Evolutionary conservation across 495 filamentous ascomycete genomes (phyloP), one percentile per base, ranked within the genome.

Genomic region (Cryomyces antarcticus): DNA sequence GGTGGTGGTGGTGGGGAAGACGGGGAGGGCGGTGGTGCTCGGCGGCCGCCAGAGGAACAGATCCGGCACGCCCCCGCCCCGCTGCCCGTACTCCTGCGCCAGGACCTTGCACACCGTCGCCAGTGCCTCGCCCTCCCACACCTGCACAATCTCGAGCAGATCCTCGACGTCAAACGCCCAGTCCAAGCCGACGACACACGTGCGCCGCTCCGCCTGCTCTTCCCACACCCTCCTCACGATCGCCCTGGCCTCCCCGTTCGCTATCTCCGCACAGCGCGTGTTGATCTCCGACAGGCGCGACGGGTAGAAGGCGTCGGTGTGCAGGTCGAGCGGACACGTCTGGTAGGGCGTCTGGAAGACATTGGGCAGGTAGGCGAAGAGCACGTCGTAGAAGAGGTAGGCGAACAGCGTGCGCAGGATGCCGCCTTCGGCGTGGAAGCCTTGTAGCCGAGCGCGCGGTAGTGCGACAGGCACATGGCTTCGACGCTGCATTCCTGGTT

Each of bases 281-380:
- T 94, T 92, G 54, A 96, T 93, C 61, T 93, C 87, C 4, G 77
- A 82, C 27, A 78, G 73, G 6, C 89, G 72, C 30, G 75, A 72
- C 0, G 82, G 75, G 53, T 84, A 96, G 66, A 97, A 97, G 12
- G 83, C 77, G 61, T 95, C 89, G 4, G 87, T 94, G 56, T 88
- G 78, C 6, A 97, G 67, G 55, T 97, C 89, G 10, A 97, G 65
- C 0, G 89, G 89, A 52, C 83, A 92, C 0, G 83, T 93, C 55
- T 97, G 89, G 57, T 78, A 97, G 5, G 79, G 68, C 4, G 88
- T 97, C 55, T 96, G 85, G 62, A 96, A 97, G 48, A 96, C 88
- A 49, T 94, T 94, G 24, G 89, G 87, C 28, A 95, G 70, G 60
- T 93, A 93, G 31, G 86, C 69, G 62, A 95, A 96, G 5, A 97